Evolutionary conservation across 1,284 basidiomycete genomes (phyloP), one percentile per base, ranked within the genome.

Genomic region (Trichosporon sp.): DNA sequence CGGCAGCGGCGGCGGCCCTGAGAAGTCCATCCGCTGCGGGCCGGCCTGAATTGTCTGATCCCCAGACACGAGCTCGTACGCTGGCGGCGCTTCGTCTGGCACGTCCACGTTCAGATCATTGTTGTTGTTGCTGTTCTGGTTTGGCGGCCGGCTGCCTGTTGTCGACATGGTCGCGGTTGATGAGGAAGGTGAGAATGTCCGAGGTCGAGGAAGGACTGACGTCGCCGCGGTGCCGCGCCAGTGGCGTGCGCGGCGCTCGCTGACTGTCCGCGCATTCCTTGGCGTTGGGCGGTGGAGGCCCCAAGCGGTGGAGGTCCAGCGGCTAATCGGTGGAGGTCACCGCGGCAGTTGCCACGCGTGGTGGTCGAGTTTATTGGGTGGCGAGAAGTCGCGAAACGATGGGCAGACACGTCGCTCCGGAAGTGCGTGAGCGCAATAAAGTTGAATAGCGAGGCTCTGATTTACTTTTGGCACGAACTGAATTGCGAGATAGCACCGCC

Each of bases 1-100:
- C 5, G 81, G 78, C 67, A 81, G 67, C 2, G 80, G 81, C 15
- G 81, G 81, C 6, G 81, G 81, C 15, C 81, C 81, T 0, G 76
- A 78, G 63, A 81, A 83, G 68, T 82, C 80, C 75, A 80, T 78
- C 3, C 76, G 70, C 18, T 64, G 29, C 8, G 81, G 81, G 9
- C 81, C 81, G 3, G 75, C 64, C 6, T 71, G 68, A 11, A 83
- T 27, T 1, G 73, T 70, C 11, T 73, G 71, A 60, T 68, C 71
- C 12, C 29, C 58, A 4, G 78, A 71, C 2, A 70, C 64, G 18
- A 75, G 42, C 12, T 73, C 70, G 62, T 80, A 80, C 2, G 80
- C 75, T 21, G 80, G 80, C 21, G 80, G 80, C 8, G 78, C 74
- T 21, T 80, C 78, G 29, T 78, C 75, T 0, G 75, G 75, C 35